A percentile compares a stretch with the other conserved stretches of the same genome.
Evolutionary conservation across 192 early-diverging fungal genomes (phyloP).

Genomic region (Gigaspora rosea): DNA sequence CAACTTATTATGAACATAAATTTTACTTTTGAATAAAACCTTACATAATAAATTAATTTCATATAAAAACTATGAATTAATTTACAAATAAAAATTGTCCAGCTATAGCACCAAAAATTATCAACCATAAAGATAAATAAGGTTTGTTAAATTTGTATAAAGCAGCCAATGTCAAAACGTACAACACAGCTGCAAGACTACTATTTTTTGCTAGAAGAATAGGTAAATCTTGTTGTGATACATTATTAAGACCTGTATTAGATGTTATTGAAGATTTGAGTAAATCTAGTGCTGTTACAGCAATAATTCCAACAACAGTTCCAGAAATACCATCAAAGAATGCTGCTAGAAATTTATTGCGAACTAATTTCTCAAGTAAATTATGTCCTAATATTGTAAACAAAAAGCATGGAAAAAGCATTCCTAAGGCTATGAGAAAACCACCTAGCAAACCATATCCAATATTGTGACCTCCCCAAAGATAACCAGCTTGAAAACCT

Average conservation of each 20-base stretch:
- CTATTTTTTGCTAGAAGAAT: slow-evolving; percentile 8
- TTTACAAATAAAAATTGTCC: slow-evolving; percentile 35
- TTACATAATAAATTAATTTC: too few species aligned
- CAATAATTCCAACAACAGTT: slow-evolving; percentile 32
- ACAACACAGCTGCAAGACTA: slow-evolving; percentile 20
- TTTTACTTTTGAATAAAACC: too few species aligned
- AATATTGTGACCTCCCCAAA: slow-evolving; percentile 22
- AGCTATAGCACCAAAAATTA: slow-evolving; percentile 28
- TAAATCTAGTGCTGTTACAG: slow-evolving; percentile 31
- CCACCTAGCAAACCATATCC: slow-evolving; percentile 32
- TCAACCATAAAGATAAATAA: slow-evolving; percentile 6
- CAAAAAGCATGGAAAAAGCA: slow-evolving; percentile 37
- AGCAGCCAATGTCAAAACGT: slow-evolving; percentile 14
- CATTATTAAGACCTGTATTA: background rate
- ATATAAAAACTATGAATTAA: too few species aligned
- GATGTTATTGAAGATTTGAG: slow-evolving; percentile 15
- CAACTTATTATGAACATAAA: too few species aligned
- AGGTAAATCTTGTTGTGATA: background rate
- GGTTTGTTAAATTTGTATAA: slow-evolving; percentile 16
- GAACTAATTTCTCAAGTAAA: slow-evolving; percentile 30
- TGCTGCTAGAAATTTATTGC: slow-evolving; percentile 27
- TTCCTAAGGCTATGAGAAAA: slow-evolving; percentile 32
- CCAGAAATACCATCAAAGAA: slow-evolving; percentile 40
- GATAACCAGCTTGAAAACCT: slow-evolving; percentile 36
- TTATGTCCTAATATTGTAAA: slow-evolving; percentile 35